Conservation (phyloP, 345 rosid species). For the Erucastrum elatum region DNA sequence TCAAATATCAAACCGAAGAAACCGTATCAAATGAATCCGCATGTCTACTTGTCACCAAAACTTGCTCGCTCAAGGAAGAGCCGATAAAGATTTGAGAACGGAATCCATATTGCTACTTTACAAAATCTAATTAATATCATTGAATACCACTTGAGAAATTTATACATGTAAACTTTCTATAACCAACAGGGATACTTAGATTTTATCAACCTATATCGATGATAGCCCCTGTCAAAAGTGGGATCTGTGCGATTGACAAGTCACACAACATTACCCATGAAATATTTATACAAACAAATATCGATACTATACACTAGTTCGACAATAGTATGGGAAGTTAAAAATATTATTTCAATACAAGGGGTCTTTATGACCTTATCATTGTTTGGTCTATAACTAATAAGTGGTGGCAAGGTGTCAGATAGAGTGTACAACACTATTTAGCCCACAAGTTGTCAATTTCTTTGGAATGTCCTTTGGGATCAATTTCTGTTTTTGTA, state of each 20-base stretch:
- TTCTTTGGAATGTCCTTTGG: neutral
- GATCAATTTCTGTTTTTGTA: constrained; percentile 31
- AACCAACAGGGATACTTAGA: constrained; percentile 18
- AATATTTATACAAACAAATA: neutral
- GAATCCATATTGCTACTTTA: neutral
- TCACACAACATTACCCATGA: neutral
- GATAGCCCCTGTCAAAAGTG: constrained; percentile 9
- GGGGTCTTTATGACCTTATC: constrained; percentile 8
- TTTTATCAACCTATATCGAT: constrained; percentile 19
- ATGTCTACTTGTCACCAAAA: too few relatives aligned
- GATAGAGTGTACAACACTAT: constrained; percentile 8
- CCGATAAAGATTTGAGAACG: neutral
- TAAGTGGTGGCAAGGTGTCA: constrained; percentile 18
- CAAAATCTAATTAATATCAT: neutral
- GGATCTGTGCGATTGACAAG: constrained; percentile 13
- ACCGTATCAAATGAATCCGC: too few relatives aligned
- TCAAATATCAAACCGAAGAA: too few relatives aligned
- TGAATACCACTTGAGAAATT: neutral
- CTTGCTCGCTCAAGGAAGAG: neutral
- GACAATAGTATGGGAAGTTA: neutral
- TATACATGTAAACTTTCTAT: neutral
- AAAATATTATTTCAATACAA: constrained; percentile 2
- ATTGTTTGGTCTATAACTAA: constrained; percentile 13
- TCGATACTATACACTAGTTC: neutral
- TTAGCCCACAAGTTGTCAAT: constrained; percentile 24